Evolutionary conservation across 2,329 filamentous ascomycete species (phyloP).

Genomic region (Cyphellophora attinorum): DNA sequence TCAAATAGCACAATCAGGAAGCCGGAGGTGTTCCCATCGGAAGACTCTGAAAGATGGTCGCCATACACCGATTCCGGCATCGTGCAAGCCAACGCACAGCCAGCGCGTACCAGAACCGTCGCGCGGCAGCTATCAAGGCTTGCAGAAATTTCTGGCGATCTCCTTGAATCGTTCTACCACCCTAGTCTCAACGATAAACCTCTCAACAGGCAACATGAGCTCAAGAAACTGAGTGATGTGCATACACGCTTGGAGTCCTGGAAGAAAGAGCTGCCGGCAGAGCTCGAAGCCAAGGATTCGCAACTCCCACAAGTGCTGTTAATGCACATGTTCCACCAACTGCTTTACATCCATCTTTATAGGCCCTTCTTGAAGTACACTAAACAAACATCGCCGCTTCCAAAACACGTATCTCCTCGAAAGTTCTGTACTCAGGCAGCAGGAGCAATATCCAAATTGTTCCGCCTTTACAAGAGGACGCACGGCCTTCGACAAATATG

Average conservation of each 20-base stretch:
- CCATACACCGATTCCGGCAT: constrained; percentile 81
- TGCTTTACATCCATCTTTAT: constrained; percentile 92
- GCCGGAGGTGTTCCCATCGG: constrained; percentile 80
- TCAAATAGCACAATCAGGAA: constrained; percentile 76
- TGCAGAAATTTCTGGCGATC: constrained; percentile 87
- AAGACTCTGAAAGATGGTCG: constrained; percentile 78
- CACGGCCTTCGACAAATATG: constrained; percentile 89
- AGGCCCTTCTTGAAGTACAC: constrained; percentile 89
- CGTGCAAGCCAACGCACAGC: constrained; percentile 62
- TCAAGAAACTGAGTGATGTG: constrained; percentile 87
- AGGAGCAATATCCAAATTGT: constrained; percentile 81
- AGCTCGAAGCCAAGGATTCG: constrained; percentile 82
- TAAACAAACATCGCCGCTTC: constrained; percentile 70
- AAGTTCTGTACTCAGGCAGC: constrained; percentile 88
- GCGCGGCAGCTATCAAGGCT: constrained; percentile 72
- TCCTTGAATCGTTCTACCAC: constrained; percentile 85
- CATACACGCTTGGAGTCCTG: constrained; percentile 85
- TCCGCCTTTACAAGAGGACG: constrained; percentile 84
- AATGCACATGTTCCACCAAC: constrained; percentile 95
- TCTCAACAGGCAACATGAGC: constrained; percentile 67
- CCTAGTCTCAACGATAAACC: constrained; percentile 54
- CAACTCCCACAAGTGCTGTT: constrained; percentile 73
- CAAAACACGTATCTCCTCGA: constrained; percentile 77
- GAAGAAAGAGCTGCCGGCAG: constrained; percentile 71
- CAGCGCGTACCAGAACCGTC: constrained; percentile 71